phyloP scores from a whole-genome alignment of 106 monocot genomes.

The Ottelia alismoides region DNA sequence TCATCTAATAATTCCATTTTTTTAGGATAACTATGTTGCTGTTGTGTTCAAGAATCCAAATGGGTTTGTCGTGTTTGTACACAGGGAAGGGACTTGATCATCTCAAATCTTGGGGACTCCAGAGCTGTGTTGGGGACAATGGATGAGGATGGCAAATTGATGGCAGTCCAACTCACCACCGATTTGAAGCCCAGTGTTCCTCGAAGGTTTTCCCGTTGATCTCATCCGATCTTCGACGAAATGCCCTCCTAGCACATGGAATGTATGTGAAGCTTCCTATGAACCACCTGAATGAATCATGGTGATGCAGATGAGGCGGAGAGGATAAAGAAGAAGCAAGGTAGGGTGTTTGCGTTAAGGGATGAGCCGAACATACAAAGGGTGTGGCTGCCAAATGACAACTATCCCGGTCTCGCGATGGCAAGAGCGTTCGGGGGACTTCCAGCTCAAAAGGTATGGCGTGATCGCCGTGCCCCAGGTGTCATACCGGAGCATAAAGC shows the following conservation, averaged over 20 bases:
- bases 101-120: slow-evolving; percentile 89
- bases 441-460: slow-evolving; percentile 76
- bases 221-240: too few relatives aligned
- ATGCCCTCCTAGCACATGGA: too few relatives aligned
- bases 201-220: slow-evolving; percentile 24
- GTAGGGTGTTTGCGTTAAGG: slow-evolving; percentile 56
- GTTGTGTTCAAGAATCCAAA: too few relatives aligned
- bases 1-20: neutral
- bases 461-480: slow-evolving; percentile 72
- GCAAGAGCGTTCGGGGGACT: slow-evolving; percentile 79
- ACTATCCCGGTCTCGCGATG: slow-evolving; percentile 91
- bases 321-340: slow-evolving; percentile 66
- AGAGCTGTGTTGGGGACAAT: slow-evolving; percentile 62
- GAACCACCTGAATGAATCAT: too few relatives aligned
- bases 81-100: slow-evolving; percentile 78
- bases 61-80: slow-evolving; percentile 10
- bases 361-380: slow-evolving; percentile 56
- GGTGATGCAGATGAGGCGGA: slow-evolving; percentile 79
- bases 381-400: slow-evolving; percentile 68
- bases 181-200: slow-evolving; percentile 75
- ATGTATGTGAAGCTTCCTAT: too few relatives aligned
- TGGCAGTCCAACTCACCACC: slow-evolving; percentile 67
- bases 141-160: slow-evolving; percentile 34
- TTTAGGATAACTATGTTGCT: too few relatives aligned
- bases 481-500: slow-evolving; percentile 30